A percentile compares a stretch with the other conserved stretches of the same genome.
Evolutionary conservation across 164 flowering plant genomes (phyloP).

Genomic region (Vitis riparia): DNA sequence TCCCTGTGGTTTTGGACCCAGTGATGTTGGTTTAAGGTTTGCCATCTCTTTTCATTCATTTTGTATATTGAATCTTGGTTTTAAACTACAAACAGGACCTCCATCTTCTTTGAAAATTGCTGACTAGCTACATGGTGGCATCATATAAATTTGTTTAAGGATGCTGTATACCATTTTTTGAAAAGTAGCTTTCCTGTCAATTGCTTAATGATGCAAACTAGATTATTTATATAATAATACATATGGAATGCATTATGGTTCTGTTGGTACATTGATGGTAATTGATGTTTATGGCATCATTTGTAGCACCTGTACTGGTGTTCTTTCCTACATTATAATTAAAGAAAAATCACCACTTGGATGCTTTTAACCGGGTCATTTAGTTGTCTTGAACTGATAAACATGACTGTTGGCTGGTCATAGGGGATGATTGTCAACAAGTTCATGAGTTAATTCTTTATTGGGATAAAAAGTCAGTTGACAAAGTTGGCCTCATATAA

Average conservation of each 20-base stretch:
- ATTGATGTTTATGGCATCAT: no score
- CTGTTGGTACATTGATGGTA: no score
- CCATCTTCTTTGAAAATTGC: neutral
- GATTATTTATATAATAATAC: no score
- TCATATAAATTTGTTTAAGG: neutral
- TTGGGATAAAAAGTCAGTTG: neutral
- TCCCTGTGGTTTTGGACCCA: constrained; percentile 66
- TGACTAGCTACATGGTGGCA: neutral
- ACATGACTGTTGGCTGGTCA: neutral
- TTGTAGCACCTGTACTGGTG: neutral
- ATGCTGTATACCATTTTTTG: neutral
- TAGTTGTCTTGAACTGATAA: neutral
- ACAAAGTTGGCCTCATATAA: neutral
- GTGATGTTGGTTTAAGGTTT: constrained; percentile 76
- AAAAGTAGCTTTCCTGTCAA: neutral
- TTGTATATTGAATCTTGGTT: neutral
- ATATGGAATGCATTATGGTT: no score
- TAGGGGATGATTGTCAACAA: neutral
- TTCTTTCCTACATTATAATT: no score
- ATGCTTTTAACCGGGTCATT: no score
- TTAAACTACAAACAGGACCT: neutral
- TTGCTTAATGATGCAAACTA: neutral
- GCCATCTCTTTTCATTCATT: constrained; percentile 18
- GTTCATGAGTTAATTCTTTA: neutral
- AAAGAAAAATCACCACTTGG: no score